Conservation (phyloP, 495 filamentous ascomycete species). For the Xylaria venustula region DNA sequence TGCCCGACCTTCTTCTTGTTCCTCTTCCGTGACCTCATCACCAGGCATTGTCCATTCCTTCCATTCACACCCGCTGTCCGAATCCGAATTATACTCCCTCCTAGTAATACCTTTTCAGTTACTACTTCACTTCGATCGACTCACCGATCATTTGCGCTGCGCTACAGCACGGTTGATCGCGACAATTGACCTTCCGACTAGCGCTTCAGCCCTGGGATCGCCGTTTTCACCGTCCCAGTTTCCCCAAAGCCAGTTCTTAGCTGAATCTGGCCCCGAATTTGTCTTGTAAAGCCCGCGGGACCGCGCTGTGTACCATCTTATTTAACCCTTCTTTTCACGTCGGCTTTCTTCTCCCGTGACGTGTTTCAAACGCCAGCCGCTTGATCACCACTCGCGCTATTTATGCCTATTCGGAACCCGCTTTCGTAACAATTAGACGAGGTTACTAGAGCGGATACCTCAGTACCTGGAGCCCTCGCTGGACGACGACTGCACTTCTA, state of each 20-base stretch:
- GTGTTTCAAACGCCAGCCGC: slow-evolving; percentile 17
- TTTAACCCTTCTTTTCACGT: slow-evolving; percentile 11
- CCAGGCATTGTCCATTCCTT: slow-evolving; percentile 9
- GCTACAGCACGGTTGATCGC: slow-evolving; percentile 7
- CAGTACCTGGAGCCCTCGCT: slow-evolving; percentile 9
- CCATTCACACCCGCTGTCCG: slow-evolving; percentile 1
- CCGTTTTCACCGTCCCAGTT: slow-evolving; percentile 5
- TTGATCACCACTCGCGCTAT: slow-evolving; percentile 12
- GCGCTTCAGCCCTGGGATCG: slow-evolving; percentile 17
- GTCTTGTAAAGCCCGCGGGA: slow-evolving; percentile 5
- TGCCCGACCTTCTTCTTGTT: slow-evolving; percentile 14
- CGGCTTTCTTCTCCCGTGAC: slow-evolving; percentile 8
- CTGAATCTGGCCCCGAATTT: slow-evolving; percentile 27
- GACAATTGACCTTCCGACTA: slow-evolving; percentile 13
- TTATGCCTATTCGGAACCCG: slow-evolving; percentile 11
- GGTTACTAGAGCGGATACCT: slow-evolving; percentile 1
- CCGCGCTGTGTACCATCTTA: slow-evolving; percentile 24
- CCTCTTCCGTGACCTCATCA: slow-evolving; percentile 27
- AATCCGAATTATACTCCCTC: neutral
- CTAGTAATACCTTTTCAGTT: slow-evolving; percentile 15
- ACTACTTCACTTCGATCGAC: slow-evolving; percentile 11
- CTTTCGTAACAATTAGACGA: slow-evolving; percentile 12
- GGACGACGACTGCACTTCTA: slow-evolving; percentile 21
- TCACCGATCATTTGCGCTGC: neutral
- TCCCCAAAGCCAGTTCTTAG: slow-evolving; percentile 28